Conservation (phyloP, 2,329 filamentous ascomycete genomes). For the Xylariomycetidae sp. region DNA sequence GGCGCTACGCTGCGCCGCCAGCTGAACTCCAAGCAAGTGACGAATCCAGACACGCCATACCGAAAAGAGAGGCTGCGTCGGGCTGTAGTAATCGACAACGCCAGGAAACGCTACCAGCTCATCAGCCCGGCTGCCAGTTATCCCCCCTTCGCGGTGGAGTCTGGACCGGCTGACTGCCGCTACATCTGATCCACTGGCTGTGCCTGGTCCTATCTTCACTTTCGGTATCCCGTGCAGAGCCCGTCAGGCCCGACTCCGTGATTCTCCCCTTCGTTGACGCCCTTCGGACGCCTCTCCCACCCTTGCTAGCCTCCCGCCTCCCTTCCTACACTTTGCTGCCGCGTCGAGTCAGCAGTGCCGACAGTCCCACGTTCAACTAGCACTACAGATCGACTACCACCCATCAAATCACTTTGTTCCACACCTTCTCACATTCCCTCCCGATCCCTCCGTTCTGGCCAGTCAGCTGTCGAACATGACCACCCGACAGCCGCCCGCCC, state of each 20-base stretch:
- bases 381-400: too few relatives aligned
- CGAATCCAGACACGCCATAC: too few relatives aligned
- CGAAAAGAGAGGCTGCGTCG: too few relatives aligned
- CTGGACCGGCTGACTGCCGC: conserved; percentile 9
- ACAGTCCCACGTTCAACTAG: conserved; percentile 1
- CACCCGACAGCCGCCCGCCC: conserved; percentile 17
- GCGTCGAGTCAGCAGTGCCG: conserved; percentile 13
- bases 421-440: conserved; percentile 2
- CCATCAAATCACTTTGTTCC: conserved; percentile 3
- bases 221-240: conserved; percentile 2
- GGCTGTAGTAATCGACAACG: too few relatives aligned
- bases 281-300: conserved; percentile 13
- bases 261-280: background rate
- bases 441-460: conserved; percentile 3
- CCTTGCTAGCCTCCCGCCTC: conserved; percentile 15
- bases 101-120: too few relatives aligned
- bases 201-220: conserved; percentile 5
- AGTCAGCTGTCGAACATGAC: conserved; percentile 21
- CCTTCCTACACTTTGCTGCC: conserved; percentile 10
- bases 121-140: conserved; percentile 11
- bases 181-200: conserved; percentile 3
- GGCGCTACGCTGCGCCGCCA: too few relatives aligned
- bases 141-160: conserved; percentile 12
- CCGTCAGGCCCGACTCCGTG: background rate
- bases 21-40: too few relatives aligned